phyloP scores from a whole-genome alignment of 2,329 filamentous ascomycete genomes.

The Colletotrichum truncatum region DNA sequence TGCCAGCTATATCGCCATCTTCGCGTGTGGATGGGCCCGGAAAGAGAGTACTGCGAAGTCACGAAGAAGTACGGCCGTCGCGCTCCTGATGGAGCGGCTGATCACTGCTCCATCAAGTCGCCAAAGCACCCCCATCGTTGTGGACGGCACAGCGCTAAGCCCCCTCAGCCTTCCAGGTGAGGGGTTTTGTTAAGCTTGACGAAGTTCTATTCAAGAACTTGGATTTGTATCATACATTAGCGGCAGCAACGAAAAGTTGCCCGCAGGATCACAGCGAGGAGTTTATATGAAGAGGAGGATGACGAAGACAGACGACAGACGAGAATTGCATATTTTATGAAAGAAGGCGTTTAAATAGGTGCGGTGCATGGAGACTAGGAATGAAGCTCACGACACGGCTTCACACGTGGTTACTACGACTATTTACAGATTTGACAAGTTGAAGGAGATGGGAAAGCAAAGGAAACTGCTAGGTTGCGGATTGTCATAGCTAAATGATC shows the following conservation, averaged over 20 bases:
- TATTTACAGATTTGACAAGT: background rate
- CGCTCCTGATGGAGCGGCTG: slow-evolving; percentile 55
- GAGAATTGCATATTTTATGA: background rate
- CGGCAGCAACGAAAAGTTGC: background rate
- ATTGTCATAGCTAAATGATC: background rate
- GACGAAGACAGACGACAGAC: background rate
- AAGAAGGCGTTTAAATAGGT: background rate
- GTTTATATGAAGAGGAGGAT: background rate
- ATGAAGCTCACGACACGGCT: too few species aligned
- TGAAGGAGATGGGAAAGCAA: background rate
- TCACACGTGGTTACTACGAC: background rate
- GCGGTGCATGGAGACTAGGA: background rate
- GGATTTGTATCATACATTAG: background rate
- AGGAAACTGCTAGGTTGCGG: background rate
- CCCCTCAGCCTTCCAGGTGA: background rate
- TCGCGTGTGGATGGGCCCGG: slow-evolving; percentile 65
- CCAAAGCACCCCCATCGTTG: slow-evolving; percentile 67
- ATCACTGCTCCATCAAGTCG: slow-evolving; percentile 67
- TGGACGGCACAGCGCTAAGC: slow-evolving; percentile 59
- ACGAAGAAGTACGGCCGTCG: slow-evolving; percentile 63
- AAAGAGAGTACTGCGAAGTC: slow-evolving; percentile 68
- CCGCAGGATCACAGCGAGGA: background rate
- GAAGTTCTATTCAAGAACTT: background rate
- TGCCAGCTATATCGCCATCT: slow-evolving; percentile 73
- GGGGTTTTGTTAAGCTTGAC: background rate